Evolutionary conservation across 176 grass and related monocot species (phyloP).

Genomic region (Musa beccarii): DNA sequence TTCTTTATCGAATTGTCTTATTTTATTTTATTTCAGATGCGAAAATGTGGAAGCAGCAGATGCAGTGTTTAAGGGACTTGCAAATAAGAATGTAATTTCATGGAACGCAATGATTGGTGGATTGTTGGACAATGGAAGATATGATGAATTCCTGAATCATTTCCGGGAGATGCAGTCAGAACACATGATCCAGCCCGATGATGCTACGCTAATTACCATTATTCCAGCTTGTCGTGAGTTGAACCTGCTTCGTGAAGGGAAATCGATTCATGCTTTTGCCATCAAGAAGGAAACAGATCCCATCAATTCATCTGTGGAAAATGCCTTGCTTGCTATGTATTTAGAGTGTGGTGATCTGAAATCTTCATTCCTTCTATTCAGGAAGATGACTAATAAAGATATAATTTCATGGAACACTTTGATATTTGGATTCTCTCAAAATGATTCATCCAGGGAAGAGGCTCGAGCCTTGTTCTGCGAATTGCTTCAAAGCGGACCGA

Average conservation of each 20-base stretch:
- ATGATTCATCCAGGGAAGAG: constrained; percentile 23
- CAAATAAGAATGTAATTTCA: constrained; percentile 47
- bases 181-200: constrained; percentile 27
- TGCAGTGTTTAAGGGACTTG: constrained; percentile 32
- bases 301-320: constrained; percentile 33
- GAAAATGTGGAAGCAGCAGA: constrained; percentile 27
- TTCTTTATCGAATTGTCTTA: constrained; percentile 49
- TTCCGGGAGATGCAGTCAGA: constrained; percentile 42
- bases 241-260: constrained; percentile 38
- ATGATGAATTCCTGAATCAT: constrained; percentile 21
- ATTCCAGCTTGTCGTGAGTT: constrained; percentile 47
- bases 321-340: constrained; percentile 56
- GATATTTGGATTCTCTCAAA: constrained; percentile 52
- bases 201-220: constrained; percentile 44
- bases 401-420: constrained; percentile 80
- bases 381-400: constrained; percentile 50
- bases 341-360: constrained; percentile 34
- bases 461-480: constrained; percentile 29
- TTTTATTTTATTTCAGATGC: constrained; percentile 51
- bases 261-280: constrained; percentile 51
- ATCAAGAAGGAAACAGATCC: constrained; percentile 27
- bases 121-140: constrained; percentile 31
- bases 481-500: constrained; percentile 38
- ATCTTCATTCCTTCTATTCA: constrained; percentile 39
- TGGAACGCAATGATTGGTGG: constrained; percentile 79